phyloP scores from a whole-genome alignment of 441 rosid genomes.

The Syzygium syzygioides region DNA sequence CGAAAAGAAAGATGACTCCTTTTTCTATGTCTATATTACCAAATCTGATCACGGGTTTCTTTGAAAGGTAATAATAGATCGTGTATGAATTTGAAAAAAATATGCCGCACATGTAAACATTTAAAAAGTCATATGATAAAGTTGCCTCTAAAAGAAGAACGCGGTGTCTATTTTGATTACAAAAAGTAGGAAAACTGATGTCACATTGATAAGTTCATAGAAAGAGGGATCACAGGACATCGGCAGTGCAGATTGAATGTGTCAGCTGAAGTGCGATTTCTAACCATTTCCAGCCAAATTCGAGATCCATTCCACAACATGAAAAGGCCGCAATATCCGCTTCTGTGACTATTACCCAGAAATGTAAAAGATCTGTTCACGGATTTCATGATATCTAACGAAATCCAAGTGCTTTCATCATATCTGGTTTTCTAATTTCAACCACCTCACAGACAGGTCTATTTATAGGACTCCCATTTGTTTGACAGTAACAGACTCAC shows the following conservation, averaged over 20 bases:
- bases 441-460: background rate
- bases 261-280: background rate
- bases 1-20: background rate
- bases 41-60: background rate
- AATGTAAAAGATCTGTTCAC: conserved; percentile 20
- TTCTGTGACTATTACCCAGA: background rate
- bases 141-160: background rate
- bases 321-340: background rate
- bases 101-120: background rate
- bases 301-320: background rate
- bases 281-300: background rate
- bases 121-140: too few relatives aligned
- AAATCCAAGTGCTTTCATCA: conserved; percentile 15
- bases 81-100: background rate
- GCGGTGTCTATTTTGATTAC: background rate
- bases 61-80: background rate
- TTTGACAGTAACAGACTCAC: background rate
- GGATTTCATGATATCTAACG: conserved; percentile 18
- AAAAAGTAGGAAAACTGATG: background rate
- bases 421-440: conserved; percentile 1
- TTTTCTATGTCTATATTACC: background rate
- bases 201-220: background rate
- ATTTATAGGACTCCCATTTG: background rate
- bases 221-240: background rate
- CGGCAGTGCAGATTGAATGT: background rate